phyloP scores from a whole-genome alignment of 1,284 basidiomycete genomes.

The Heterobasidion irregulare region DNA sequence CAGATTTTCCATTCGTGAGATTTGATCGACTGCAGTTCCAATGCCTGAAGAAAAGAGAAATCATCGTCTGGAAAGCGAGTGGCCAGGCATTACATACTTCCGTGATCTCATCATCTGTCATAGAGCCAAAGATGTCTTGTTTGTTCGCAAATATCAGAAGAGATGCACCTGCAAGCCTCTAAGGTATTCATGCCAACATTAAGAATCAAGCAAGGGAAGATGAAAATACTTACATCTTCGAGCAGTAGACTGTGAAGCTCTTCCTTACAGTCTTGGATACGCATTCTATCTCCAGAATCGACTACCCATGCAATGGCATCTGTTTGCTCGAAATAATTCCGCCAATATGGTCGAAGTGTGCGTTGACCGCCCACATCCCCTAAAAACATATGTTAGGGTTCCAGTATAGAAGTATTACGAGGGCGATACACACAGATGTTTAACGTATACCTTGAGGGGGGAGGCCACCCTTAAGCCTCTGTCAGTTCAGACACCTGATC shows the following conservation, averaged over 20 bases:
- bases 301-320: constrained; percentile 99
- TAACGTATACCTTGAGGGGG: constrained; percentile 65
- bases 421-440: constrained; percentile 68
- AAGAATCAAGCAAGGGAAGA: constrained; percentile 5
- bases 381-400: constrained; percentile 19
- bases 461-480: not conserved
- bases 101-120: constrained; percentile 78
- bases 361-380: constrained; percentile 99
- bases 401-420: not conserved
- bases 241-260: constrained; percentile 83
- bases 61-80: constrained; percentile 3
- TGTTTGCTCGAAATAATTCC: constrained; percentile 98
- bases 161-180: constrained; percentile 92
- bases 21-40: constrained; percentile 70
- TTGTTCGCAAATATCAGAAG: constrained; percentile 99
- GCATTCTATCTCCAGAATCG: constrained; percentile 85
- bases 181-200: constrained; percentile 10
- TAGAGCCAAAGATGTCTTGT: constrained; percentile 87
- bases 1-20: constrained; percentile 90
- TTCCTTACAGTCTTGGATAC: constrained; percentile 83
- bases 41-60: constrained; percentile 39
- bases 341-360: constrained; percentile 95
- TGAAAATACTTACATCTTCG: constrained; percentile 74
- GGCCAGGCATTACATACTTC: constrained; percentile 42
- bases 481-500: not conserved